Evolutionary conservation across 2,329 filamentous ascomycete species (phyloP).

Genomic region (Lasiodiplodia theobromae): DNA sequence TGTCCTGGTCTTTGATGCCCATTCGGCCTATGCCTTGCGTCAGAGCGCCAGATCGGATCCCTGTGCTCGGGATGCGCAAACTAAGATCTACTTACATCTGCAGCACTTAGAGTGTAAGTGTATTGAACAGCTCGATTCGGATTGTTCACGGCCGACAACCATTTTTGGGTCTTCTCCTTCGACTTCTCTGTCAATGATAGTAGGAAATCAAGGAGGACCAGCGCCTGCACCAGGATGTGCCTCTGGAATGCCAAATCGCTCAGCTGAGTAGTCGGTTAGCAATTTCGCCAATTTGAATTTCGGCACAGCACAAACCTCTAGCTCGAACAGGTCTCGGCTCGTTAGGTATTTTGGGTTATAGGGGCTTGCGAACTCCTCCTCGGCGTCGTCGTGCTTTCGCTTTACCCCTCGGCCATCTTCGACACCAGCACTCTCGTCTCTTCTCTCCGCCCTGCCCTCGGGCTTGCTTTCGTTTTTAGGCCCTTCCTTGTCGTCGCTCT

Average conservation of each 20-base stretch:
- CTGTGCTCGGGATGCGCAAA: slow-evolving; percentile 26
- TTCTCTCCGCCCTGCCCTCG: not conserved
- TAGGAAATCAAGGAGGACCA: slow-evolving; percentile 94
- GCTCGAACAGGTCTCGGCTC: slow-evolving; percentile 93
- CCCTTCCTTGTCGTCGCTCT: slow-evolving; percentile 32
- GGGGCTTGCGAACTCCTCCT: slow-evolving; percentile 70
- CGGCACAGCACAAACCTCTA: slow-evolving; percentile 69
- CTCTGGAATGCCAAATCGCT: slow-evolving; percentile 93
- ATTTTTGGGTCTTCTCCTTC: slow-evolving; percentile 65
- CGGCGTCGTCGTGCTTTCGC: slow-evolving; percentile 71
- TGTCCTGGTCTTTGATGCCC: slow-evolving; percentile 80
- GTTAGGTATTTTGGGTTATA: slow-evolving; percentile 99
- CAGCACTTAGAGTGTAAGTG: slow-evolving; percentile 75
- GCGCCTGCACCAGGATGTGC: slow-evolving; percentile 91
- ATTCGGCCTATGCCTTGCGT: slow-evolving; percentile 68
- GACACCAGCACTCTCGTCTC: slow-evolving; percentile 42
- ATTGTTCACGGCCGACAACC: slow-evolving; percentile 70
- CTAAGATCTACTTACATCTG: slow-evolving; percentile 71
- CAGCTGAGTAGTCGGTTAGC: slow-evolving; percentile 62
- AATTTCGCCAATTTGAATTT: not conserved
- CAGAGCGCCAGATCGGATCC: slow-evolving; percentile 17
- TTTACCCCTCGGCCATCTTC: slow-evolving; percentile 65
- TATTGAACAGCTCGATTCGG: slow-evolving; percentile 88
- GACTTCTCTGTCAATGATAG: slow-evolving; percentile 84
- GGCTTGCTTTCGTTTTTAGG: slow-evolving; percentile 48